Evolutionary conservation across 768 basidiomycete genomes (phyloP).

Genomic region (Suillus spraguei): DNA sequence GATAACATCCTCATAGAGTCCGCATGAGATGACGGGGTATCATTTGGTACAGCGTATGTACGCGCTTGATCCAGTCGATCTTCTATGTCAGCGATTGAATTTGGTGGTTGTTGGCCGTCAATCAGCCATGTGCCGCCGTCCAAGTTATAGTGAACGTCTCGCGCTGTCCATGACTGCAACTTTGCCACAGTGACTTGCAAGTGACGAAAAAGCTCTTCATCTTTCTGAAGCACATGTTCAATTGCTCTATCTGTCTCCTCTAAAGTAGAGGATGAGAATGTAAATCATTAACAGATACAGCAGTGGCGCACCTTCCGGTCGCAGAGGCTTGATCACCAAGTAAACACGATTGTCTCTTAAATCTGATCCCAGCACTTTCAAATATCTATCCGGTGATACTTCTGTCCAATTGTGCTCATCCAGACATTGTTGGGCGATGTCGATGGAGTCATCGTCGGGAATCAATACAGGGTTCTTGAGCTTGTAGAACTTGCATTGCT

Average conservation of each 20-base stretch:
- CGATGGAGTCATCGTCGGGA: not conserved
- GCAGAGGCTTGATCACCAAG: conserved; percentile 1
- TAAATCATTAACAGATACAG: not conserved
- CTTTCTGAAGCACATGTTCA: not conserved
- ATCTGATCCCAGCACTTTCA: not conserved
- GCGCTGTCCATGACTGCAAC: not conserved
- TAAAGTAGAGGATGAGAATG: not conserved
- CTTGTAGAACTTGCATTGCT: not conserved
- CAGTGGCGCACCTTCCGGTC: not conserved
- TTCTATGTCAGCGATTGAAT: not conserved
- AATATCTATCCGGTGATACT: not conserved
- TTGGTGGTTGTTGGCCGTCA: not conserved
- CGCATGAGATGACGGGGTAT: not conserved
- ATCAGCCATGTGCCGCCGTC: not conserved
- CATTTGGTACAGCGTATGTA: not conserved
- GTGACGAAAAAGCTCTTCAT: not conserved
- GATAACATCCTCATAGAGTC: not conserved
- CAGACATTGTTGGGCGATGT: not conserved
- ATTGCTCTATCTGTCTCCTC: not conserved
- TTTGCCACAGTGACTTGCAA: not conserved
- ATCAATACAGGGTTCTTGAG: not conserved
- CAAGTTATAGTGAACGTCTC: conserved; percentile 1
- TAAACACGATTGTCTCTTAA: not conserved
- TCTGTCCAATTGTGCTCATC: not conserved
- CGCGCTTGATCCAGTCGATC: not conserved